Conservation (phyloP, 148 eudicot species). For the Rhododendron williamsianum region DNA sequence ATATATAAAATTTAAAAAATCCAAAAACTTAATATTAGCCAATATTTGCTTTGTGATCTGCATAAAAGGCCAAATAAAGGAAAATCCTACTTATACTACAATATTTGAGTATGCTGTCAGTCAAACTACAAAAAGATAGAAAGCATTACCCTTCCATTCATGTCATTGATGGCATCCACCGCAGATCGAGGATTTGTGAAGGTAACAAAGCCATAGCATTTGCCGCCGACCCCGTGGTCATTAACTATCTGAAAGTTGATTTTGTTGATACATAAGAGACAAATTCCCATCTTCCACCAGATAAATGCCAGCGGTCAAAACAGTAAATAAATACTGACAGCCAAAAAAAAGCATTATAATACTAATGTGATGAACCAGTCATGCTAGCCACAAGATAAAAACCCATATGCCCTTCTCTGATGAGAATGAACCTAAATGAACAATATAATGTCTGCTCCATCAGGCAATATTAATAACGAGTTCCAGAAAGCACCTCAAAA, state of each 20-base stretch:
- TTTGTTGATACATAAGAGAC: not conserved
- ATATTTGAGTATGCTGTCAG: not conserved
- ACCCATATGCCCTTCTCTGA: not conserved
- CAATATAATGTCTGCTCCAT: not conserved
- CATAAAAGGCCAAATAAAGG: not conserved
- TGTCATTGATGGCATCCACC: conserved; percentile 71
- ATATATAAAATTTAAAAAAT: not conserved
- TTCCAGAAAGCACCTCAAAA: not conserved
- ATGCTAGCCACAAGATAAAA: not conserved
- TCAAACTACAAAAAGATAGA: not conserved
- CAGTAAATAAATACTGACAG: not conserved
- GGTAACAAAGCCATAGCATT: conserved; percentile 89
- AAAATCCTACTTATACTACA: not conserved
- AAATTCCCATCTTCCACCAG: not conserved
- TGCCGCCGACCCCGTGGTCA: conserved; percentile 71
- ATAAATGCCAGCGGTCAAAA: not conserved
- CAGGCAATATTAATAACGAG: not conserved
- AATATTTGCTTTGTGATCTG: conserved; percentile 16
- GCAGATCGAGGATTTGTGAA: conserved; percentile 80
- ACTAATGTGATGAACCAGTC: not conserved
- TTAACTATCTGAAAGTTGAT: conserved; percentile 51
- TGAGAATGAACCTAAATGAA: not conserved
- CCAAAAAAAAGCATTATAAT: not conserved
- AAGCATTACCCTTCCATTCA: conserved; percentile 51
- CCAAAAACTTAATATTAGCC: not conserved